Percentiles rank a stretch among this genome's conserved stretches.
phyloP scores from a whole-genome alignment of 768 basidiomycete species.

The Phlegmacium glaucopus region DNA sequence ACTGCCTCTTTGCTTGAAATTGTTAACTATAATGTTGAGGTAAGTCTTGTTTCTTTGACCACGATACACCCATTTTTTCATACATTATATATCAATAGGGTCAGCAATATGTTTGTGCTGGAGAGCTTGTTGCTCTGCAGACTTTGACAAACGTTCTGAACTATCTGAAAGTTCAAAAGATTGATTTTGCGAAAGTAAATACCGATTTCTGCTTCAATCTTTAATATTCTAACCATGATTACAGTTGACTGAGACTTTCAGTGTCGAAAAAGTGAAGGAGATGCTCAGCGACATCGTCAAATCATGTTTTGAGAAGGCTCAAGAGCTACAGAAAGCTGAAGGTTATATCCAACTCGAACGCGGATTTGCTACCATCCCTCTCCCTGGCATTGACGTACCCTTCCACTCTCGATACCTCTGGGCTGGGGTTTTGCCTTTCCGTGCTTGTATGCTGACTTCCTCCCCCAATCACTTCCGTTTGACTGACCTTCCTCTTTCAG shows the following conservation, averaged over 20 bases:
- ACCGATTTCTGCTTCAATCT: background rate
- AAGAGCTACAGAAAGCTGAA: constrained; percentile 74
- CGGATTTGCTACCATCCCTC: constrained; percentile 92
- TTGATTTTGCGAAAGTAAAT: constrained; percentile 82
- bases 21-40: constrained; percentile 95
- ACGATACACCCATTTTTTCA: constrained; percentile 4
- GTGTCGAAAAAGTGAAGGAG: constrained; percentile 91
- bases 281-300: constrained; percentile 93
- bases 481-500: constrained; percentile 32
- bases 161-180: constrained; percentile 94
- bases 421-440: constrained; percentile 98
- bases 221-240: constrained; percentile 5
- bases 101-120: constrained; percentile 99
- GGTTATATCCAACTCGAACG: constrained; percentile 94
- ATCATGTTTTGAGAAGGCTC: constrained; percentile 70
- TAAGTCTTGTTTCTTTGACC: constrained; percentile 26
- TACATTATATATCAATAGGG: constrained; percentile 62
- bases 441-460: constrained; percentile 69
- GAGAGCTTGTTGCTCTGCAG: constrained; percentile 90
- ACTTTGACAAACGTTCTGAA: constrained; percentile 96
- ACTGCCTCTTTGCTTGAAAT: constrained; percentile 91
- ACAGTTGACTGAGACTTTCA: constrained; percentile 84
- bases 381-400: constrained; percentile 97
- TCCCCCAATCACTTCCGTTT: constrained; percentile 1
- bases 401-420: constrained; percentile 99